Base-by-base conservation (phyloP, 2,329 filamentous ascomycete genomes). In the Teratosphaeria zuluensis region DNA sequence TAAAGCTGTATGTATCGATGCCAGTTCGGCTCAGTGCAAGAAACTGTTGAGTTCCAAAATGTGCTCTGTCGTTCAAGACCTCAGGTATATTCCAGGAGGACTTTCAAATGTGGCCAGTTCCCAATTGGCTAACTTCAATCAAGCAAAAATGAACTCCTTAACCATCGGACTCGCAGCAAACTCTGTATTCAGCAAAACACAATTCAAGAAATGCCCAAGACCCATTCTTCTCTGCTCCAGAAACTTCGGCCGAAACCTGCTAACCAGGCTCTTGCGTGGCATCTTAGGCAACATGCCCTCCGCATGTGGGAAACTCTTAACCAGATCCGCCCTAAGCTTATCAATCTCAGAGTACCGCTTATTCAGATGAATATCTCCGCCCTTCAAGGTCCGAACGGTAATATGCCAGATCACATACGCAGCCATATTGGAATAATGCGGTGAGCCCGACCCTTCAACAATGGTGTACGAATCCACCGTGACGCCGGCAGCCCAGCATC, bases 341-440 rank as follows among this genome's bases (percentile, higher is more conserved):
- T 95, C 90, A 70, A 97, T 97, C 72, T 97, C 92, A 0, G 92
- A 96, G 74, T 96, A 83, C 79, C 83, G 80, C 75, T 85, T 85
- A 52, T 69, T 63, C 7, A 73, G 61, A 51, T 60, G 64, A 59
- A 71, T 58, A 59, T 60, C 66, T 63, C 63, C 73, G 66, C 65
- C 90, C 73, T 85, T 87, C 55, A 97, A 77, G 3, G 91, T 96
- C 72, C 94, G 86, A 52, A 99, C 89, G 54, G 81, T 84, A 68
- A 94, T 91, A 70, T 90, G 94, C 89, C 90, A 99, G 7, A 96
- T 91, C 1, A 96, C 90, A 76, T 97, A 99, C 1, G 92, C 89
- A 31, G 52, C 52, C 54, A 86, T 76, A 5, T 81, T 81, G 3
- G 80, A 76, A 56, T 76, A 80, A 12, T 46, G 28, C 7, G 52